A percentile compares a stretch with the other conserved stretches of the same genome.
Conservation (phyloP, 345 rosid species). For the Citrus australasica region DNA sequence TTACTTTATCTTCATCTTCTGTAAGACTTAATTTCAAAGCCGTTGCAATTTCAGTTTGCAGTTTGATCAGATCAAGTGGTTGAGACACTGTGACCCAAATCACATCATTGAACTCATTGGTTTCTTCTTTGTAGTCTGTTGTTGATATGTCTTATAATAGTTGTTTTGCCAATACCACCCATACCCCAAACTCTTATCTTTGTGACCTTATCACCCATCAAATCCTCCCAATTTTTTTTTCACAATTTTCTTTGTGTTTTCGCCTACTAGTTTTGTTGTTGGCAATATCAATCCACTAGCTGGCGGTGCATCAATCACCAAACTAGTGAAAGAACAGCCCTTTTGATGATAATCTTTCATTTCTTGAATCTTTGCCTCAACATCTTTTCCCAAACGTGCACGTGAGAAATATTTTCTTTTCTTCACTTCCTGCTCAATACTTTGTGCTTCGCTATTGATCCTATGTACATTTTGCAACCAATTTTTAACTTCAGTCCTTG, state of each 20-base stretch:
- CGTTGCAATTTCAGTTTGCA: conserved; percentile 8
- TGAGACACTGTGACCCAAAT: too few relatives aligned
- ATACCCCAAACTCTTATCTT: too few relatives aligned
- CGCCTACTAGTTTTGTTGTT: not conserved
- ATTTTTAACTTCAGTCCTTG: not conserved
- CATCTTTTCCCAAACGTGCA: too few relatives aligned
- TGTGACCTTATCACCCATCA: too few relatives aligned
- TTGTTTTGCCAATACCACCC: too few relatives aligned
- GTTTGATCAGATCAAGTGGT: not conserved
- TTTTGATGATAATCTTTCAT: not conserved
- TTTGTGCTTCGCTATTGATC: not conserved
- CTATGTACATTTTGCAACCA: not conserved
- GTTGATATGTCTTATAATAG: too few relatives aligned
- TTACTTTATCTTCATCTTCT: not conserved
- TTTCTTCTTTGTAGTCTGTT: not conserved
- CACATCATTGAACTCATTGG: not conserved
- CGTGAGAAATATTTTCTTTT: too few relatives aligned
- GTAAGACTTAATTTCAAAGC: too few relatives aligned
- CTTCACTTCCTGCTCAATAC: not conserved
- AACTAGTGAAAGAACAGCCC: not conserved
- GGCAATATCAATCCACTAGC: not conserved
- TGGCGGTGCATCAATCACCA: not conserved
- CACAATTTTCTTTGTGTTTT: not conserved
- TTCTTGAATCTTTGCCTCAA: not conserved
- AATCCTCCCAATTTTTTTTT: too few relatives aligned